These are phyloP conservation scores for Coemansia aciculifera DNA, from an alignment of 192 early-diverging fungal genomes.

Conservation along the genomic window DNA sequence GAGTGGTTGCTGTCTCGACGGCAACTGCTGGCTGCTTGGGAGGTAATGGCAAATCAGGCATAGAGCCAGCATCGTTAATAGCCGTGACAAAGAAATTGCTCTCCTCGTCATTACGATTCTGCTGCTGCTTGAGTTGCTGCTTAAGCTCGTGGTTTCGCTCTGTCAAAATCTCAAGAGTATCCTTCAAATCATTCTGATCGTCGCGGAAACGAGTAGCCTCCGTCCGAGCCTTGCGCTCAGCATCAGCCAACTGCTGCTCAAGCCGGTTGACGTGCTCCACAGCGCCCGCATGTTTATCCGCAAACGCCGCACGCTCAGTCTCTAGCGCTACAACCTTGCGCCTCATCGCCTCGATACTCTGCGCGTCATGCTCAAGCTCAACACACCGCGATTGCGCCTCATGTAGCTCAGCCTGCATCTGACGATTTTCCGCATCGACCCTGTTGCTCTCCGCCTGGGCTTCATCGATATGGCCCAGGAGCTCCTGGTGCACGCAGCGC, in stretches of 20 bases:
- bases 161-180: slow-evolving; percentile 27
- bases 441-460: slow-evolving; percentile 9
- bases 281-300: slow-evolving; percentile 3
- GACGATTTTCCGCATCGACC: slow-evolving; percentile 23
- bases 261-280: slow-evolving; percentile 5
- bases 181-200: slow-evolving; percentile 1
- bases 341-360: not conserved
- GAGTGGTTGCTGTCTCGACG: not conserved
- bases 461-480: slow-evolving; percentile 13
- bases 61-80: slow-evolving; percentile 13
- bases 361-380: slow-evolving; percentile 4
- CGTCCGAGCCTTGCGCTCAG: slow-evolving; percentile 1
- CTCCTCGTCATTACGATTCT: slow-evolving; percentile 15
- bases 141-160: slow-evolving; percentile 39
- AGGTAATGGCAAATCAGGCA: not conserved
- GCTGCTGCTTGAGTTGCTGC: slow-evolving; percentile 4
- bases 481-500: slow-evolving; percentile 11
- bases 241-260: slow-evolving; percentile 6
- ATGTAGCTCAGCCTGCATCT: slow-evolving; percentile 23
- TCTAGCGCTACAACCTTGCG: not conserved
- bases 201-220: not conserved
- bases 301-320: slow-evolving; percentile 7
- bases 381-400: not conserved
- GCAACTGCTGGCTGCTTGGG: not conserved
- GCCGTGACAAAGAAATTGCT: slow-evolving; percentile 31